Base-by-base conservation (phyloP, 2,329 filamentous ascomycete species). In the Iodosphaeria phyllophila region DNA sequence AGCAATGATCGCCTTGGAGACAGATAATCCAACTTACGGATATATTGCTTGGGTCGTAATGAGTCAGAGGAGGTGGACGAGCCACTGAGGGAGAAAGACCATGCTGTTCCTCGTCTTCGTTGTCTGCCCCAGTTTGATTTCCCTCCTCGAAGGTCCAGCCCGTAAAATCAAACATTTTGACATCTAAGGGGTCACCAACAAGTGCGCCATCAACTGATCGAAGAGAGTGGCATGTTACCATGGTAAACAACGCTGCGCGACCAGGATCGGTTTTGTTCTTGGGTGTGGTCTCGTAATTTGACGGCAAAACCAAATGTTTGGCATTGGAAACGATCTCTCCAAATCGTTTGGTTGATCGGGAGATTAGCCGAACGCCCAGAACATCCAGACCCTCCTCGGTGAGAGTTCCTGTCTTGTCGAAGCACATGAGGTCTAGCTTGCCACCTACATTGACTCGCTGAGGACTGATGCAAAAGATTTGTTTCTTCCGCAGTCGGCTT, bases 151-250 rank as follows among this genome's bases (percentile, higher is more conserved):
- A 98, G 4, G 69, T 66, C 89, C 89, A 98, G 5, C 67, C 65
- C 0, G 89, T 95, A 37, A 92, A 98, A 35, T 92, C 75, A 44
- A 98, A 98, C 89, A 98, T 98, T 46, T 95, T 95, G 29, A 93
- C 60, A 46, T 98, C 89, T 2, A 98, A 58, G 4, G 91, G 89
- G 41, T 98, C 89, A 1, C 89, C 89, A 17, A 98, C 64, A 20
- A 95, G 64, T 43, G 93, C 83, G 23, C 69, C 75, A 32, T 95
- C 84, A 10, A 98, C 74, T 8, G 75, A 67, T 23, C 84, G 70
- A 6, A 98, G 59, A 0, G 86, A 92, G 46, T 98, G 89, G 30
- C 89, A 98, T 1, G 89, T 98, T 6, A 89, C 83, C 89, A 98
- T 98, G 0, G 83, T 84, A 43, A 89, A 84, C 3, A 95, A 56